phyloP scores from a whole-genome alignment of 225 moss, liverwort and hornwort genomes.

The Lunularia cruciata region DNA sequence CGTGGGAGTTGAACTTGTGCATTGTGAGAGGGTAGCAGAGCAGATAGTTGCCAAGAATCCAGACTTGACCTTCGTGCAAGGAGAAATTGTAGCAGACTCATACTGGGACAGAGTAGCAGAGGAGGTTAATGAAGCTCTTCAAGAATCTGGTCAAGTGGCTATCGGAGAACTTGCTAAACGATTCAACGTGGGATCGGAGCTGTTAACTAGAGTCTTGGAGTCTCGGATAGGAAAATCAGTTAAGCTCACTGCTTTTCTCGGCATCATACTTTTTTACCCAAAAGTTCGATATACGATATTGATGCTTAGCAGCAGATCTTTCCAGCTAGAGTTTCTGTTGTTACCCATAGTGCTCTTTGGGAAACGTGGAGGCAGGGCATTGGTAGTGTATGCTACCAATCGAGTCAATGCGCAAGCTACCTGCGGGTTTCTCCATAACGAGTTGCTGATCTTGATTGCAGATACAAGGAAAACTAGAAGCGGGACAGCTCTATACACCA shows the following conservation, averaged over 20 bases:
- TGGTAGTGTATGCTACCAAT: too few species aligned
- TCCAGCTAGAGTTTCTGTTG: too few species aligned
- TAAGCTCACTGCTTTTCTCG: conserved; percentile 18
- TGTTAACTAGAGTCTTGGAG: conserved; percentile 69
- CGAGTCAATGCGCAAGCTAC: not conserved
- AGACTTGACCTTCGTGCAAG: conserved; percentile 74
- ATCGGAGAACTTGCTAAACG: conserved; percentile 89
- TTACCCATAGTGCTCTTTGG: too few species aligned
- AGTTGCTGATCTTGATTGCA: conserved; percentile 30
- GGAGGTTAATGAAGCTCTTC: conserved; percentile 88
- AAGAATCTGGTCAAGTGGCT: conserved; percentile 86
- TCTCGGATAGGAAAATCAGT: conserved; percentile 75
- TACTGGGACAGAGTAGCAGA: conserved; percentile 88
- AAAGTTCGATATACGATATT: not conserved
- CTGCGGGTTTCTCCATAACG: conserved; percentile 13
- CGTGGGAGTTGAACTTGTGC: conserved; percentile 91
- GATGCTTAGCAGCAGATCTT: not conserved
- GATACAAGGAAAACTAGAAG: conserved; percentile 96
- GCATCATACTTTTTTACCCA: not conserved
- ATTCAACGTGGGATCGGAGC: conserved; percentile 86
- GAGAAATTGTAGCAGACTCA: conserved; percentile 79
- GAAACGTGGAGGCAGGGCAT: not conserved
- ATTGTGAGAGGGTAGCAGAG: conserved; percentile 87
- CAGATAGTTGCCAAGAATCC: conserved; percentile 65
- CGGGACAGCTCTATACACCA: conserved; percentile 94